A percentile compares a stretch with the other conserved stretches of the same genome.
Conservation (phyloP, 2,329 filamentous ascomycete species). For the Diplodia corticola region DNA sequence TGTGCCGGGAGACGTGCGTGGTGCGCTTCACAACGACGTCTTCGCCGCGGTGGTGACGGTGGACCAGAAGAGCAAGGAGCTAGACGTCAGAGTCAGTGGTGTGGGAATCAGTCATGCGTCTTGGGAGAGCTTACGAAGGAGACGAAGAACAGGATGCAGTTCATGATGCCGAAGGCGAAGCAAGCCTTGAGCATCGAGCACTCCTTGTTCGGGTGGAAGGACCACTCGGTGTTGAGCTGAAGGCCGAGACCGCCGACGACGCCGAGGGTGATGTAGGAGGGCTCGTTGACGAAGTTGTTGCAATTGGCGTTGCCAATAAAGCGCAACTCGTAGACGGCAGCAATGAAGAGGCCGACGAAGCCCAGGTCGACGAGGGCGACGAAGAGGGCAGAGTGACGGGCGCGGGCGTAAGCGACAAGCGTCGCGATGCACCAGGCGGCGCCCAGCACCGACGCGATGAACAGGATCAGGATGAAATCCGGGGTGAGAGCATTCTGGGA, state of each 20-base stretch:
- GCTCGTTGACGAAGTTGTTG: constrained; percentile 54
- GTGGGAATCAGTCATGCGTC: background rate
- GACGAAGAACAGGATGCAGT: constrained; percentile 75
- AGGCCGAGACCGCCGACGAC: constrained; percentile 58
- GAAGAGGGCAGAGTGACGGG: constrained; percentile 59
- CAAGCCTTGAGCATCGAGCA: constrained; percentile 91
- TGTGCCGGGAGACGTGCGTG: constrained; percentile 46
- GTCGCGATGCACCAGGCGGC: constrained; percentile 63
- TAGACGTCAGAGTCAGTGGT: constrained; percentile 28
- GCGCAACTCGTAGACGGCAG: constrained; percentile 59
- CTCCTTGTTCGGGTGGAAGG: constrained; percentile 66
- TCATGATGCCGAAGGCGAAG: constrained; percentile 90
- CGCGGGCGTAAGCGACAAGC: constrained; percentile 59
- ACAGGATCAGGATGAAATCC: constrained; percentile 61
- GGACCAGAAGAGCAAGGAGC: constrained; percentile 63
- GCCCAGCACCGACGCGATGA: constrained; percentile 64
- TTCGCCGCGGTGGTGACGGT: constrained; percentile 49
- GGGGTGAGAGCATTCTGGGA: constrained; percentile 60
- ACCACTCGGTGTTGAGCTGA: constrained; percentile 48
- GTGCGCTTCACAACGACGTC: constrained; percentile 56
- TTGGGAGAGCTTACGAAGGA: constrained; percentile 58
- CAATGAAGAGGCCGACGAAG: constrained; percentile 65
- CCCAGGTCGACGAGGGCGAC: constrained; percentile 62
- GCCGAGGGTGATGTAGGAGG: constrained; percentile 62
- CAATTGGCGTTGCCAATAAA: constrained; percentile 66